Evolutionary conservation across 176 grass and related monocot species (phyloP), one percentile per base, ranked within the genome.

Genomic region (Pontederia crassipes): DNA sequence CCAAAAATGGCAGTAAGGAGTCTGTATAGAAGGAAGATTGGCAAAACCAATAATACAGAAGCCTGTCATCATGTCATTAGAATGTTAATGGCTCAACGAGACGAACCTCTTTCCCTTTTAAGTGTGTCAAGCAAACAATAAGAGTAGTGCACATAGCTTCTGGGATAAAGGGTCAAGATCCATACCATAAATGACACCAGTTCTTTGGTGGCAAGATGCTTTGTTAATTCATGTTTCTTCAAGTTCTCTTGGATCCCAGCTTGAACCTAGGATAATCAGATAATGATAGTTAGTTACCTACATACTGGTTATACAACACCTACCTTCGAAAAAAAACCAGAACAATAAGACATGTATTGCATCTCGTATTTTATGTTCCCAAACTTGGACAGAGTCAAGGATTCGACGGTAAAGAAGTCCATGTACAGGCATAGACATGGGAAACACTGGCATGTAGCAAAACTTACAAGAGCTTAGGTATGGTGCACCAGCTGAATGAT

Each of bases 161-260:
- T 12, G 10, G 11, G 6, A 28, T 11, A 76, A 55, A 59, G 6
- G 8, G n/a, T 9, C 11, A 1, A 28, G 51, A 6, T 54, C 4
- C 20, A 28, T 83, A 98, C 94, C 85, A 92, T 64, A 74, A 75
- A 89, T 87, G 84, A 98, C 12, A 77, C 79, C 58, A 93, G 66
- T 77, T 93, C 88, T 64, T 81, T 79, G 45, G 77, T 86, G 5
- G 48, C 94, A 79, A 83, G 79, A 50, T 78, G 57, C 80, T 89
- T 93, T 59, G 77, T 81, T 18, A 81, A 75, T 59, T 98, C 94
- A 62, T 93, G 72, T 71, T 74, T 79, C 48, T 77, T 85, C 64
- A 93, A 75, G 72, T 98, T 74, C 58, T 86, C 74, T 53, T 74
- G 48, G 27, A 98, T 75, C 59, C 71, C 77, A 62, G 74, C 74